phyloP scores from a whole-genome alignment of 345 rosid species.

The Dovyalis caffra region DNA sequence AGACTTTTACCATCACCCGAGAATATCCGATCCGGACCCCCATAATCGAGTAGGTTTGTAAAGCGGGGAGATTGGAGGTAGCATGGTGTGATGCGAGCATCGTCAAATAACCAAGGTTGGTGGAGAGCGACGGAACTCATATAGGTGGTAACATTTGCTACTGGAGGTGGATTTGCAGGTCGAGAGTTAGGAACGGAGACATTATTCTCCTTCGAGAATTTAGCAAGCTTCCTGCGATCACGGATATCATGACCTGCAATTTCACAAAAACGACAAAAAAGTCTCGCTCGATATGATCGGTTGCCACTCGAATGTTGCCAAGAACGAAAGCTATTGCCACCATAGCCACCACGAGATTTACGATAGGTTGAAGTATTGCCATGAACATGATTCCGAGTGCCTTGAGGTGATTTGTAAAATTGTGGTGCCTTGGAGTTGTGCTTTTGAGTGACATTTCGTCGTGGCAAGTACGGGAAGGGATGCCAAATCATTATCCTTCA shows the following conservation, averaged over 20 bases:
- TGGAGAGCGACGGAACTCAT: too few species aligned
- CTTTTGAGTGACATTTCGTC: too few species aligned
- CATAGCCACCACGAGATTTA: not conserved
- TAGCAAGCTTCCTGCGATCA: constrained; percentile 1
- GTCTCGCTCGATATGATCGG: not conserved
- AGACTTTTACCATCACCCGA: not conserved
- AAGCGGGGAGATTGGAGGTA: too few species aligned
- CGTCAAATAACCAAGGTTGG: too few species aligned
- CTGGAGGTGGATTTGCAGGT: not conserved
- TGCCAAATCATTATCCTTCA: too few species aligned
- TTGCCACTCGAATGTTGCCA: not conserved
- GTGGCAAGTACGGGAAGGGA: too few species aligned
- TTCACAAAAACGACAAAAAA: not conserved
- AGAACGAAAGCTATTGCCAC: not conserved
- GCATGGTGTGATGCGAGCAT: too few species aligned
- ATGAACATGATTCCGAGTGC: too few species aligned
- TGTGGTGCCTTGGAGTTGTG: too few species aligned
- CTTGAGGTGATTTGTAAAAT: too few species aligned
- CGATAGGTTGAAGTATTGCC: not conserved
- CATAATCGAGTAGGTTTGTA: not conserved
- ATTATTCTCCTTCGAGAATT: not conserved
- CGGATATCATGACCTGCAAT: not conserved
- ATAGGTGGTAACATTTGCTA: not conserved
- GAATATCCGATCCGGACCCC: too few species aligned
- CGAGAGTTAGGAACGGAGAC: not conserved